Evolutionary conservation across 352 stramenopile genomes (phyloP).

Genomic region (Elongisporangium undulatum): DNA sequence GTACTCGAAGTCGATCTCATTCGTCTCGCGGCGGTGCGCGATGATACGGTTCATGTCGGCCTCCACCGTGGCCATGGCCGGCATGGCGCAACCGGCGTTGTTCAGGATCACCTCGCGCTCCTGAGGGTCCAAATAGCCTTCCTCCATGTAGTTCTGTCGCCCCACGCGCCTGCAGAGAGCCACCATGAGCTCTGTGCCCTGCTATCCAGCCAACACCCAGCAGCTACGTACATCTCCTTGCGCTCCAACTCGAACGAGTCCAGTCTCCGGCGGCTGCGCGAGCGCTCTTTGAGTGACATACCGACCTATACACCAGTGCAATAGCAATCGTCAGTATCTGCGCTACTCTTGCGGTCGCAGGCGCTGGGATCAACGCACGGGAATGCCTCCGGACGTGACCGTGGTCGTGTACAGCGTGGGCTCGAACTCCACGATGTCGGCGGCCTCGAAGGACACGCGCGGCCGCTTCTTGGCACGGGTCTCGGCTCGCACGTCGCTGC

Average conservation of each 20-base stretch:
- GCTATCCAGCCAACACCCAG: too few species aligned
- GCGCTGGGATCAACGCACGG: constrained; percentile 12
- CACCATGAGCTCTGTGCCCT: constrained; percentile 4
- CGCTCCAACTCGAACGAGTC: constrained; percentile 80
- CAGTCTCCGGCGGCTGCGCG: constrained; percentile 61
- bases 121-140: constrained; percentile 75
- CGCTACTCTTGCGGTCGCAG: too few species aligned
- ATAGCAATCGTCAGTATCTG: too few species aligned
- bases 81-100: constrained; percentile 69
- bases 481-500: constrained; percentile 6
- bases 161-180: constrained; percentile 43
- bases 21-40: constrained; percentile 70
- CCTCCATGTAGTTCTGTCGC: constrained; percentile 83
- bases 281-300: constrained; percentile 74
- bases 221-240: constrained; percentile 46
- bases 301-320: constrained; percentile 21
- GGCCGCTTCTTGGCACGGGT: constrained; percentile 53
- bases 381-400: constrained; percentile 74
- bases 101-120: constrained; percentile 75
- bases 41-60: constrained; percentile 85
- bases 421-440: constrained; percentile 86
- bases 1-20: constrained; percentile 79
- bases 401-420: constrained; percentile 78
- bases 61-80: constrained; percentile 66
- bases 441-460: constrained; percentile 70